Conservation (phyloP, 1,284 basidiomycete species). For the Apiotrichum siamense region DNA sequence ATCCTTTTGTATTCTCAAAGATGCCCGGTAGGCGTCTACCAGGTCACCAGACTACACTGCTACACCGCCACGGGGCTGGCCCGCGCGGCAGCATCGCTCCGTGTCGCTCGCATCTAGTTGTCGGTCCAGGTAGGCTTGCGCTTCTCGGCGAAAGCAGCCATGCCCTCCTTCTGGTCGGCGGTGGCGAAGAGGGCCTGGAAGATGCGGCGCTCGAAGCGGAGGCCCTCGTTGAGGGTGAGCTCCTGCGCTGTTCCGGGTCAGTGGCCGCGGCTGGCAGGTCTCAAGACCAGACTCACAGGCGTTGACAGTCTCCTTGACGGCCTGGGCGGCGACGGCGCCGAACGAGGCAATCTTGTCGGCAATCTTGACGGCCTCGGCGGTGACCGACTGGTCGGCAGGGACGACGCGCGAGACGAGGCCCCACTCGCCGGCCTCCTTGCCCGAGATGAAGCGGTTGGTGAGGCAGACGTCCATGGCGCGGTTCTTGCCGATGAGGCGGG, state of each 20-base stretch:
- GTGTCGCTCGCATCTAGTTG: conserved; percentile 27
- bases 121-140: conserved; percentile 70
- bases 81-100: too few species aligned
- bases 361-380: conserved; percentile 81
- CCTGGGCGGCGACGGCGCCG: conserved; percentile 77
- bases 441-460: conserved; percentile 75
- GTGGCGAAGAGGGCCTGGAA: conserved; percentile 95
- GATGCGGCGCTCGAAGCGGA: conserved; percentile 79
- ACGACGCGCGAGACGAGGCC: conserved; percentile 79
- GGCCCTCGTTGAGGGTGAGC: conserved; percentile 70
- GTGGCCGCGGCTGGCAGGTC: too few species aligned
- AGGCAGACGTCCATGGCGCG: conserved; percentile 93
- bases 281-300: conserved; percentile 67
- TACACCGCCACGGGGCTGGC: neutral
- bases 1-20: neutral
- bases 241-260: conserved; percentile 64
- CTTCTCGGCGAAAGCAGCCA: conserved; percentile 93
- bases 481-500: conserved; percentile 82
- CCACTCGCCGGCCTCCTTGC: conserved; percentile 78
- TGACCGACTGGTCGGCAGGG: conserved; percentile 68
- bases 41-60: too few species aligned
- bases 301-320: conserved; percentile 93
- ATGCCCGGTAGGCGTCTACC: neutral
- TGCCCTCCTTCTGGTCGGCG: conserved; percentile 95
- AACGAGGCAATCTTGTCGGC: conserved; percentile 77